A percentile compares a stretch with the other conserved stretches of the same genome.
phyloP scores from a whole-genome alignment of 495 filamentous ascomycete genomes.

The Daldinia grandis region DNA sequence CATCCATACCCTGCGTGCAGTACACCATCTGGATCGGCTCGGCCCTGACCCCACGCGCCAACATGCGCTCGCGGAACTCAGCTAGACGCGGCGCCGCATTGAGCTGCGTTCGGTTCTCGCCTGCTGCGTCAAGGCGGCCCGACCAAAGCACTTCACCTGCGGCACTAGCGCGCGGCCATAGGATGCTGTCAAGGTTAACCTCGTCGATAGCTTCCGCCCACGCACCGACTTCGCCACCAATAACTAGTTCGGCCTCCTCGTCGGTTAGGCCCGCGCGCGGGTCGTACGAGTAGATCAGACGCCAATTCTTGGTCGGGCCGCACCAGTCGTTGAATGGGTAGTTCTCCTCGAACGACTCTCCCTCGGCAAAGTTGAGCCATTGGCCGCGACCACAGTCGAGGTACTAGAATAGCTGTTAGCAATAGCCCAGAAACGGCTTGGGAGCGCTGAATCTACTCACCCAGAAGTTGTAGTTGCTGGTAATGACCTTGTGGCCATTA shows the following conservation, averaged over 20 bases:
- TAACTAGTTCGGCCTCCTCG: conserved; percentile 66
- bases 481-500: conserved; percentile 71
- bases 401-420: conserved; percentile 57
- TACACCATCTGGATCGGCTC: conserved; percentile 64
- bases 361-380: conserved; percentile 72
- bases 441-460: conserved; percentile 47
- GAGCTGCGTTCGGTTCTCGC: conserved; percentile 70
- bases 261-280: conserved; percentile 67
- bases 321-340: conserved; percentile 84
- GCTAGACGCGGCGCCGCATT: conserved; percentile 69
- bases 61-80: conserved; percentile 76
- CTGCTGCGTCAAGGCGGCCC: conserved; percentile 65
- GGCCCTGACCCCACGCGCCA: conserved; percentile 67
- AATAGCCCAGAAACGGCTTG: not conserved
- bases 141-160: conserved; percentile 82
- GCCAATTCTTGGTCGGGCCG: conserved; percentile 75
- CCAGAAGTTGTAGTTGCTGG: conserved; percentile 80
- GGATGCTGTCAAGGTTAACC: conserved; percentile 69
- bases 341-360: conserved; percentile 51
- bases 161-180: conserved; percentile 79
- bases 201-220: conserved; percentile 83
- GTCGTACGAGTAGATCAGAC: conserved; percentile 79
- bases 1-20: conserved; percentile 58
- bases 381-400: conserved; percentile 83
- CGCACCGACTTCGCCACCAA: conserved; percentile 79